Evolutionary conservation across 805 yeast species (phyloP), one percentile per base, ranked within the genome.

Genomic region (Candida pini): DNA sequence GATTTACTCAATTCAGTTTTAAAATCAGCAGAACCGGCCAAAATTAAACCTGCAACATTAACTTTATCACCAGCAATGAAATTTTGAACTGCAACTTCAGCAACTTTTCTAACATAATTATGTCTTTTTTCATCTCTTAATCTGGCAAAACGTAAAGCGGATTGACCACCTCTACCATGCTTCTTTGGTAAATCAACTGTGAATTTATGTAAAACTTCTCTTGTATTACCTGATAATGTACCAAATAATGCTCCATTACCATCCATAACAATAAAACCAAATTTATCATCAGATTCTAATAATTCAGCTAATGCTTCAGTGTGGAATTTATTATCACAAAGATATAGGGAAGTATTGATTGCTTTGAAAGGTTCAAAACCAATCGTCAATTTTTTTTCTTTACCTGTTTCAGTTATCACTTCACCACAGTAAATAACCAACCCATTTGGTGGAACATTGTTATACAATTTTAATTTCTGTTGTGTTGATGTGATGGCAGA

Each of bases 81-180:
- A 68, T 86, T 86, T 64, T 92, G 98, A 23, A 92, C 97, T 6
- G 98, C 97, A 33, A 79, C 90, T 69, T 92, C 99, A 33, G 97
- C 96, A 31, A 92, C 98, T 58, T 92, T 92, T 67, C 99, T 78
- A 43, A 92, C 94, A 67, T 92, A 92, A 63, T 92, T 92, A 65
- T 92, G 99, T 71, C 99, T 87, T 64, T 92, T 92, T 67, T 92
- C 98, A 53, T 92, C 98, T 76, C 99, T 84, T 63, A 92, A 74
- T 74, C 99, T 89, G 18, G 97, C 81, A 72, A 92, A 92, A 86
- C 99, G 97, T 51, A 92, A 61, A 29, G 99, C 98, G 44, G 99
- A 92, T 71, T 92, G 98, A 82, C 98, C 98, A 84, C 98, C 98
- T 76, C 98, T 84, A 56, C 98, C 98, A 73, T 92, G 98, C 86